These are phyloP conservation scores for Dioszegia aurantiaca DNA, from an alignment of 768 basidiomycete species.

Conservation along the genomic window DNA sequence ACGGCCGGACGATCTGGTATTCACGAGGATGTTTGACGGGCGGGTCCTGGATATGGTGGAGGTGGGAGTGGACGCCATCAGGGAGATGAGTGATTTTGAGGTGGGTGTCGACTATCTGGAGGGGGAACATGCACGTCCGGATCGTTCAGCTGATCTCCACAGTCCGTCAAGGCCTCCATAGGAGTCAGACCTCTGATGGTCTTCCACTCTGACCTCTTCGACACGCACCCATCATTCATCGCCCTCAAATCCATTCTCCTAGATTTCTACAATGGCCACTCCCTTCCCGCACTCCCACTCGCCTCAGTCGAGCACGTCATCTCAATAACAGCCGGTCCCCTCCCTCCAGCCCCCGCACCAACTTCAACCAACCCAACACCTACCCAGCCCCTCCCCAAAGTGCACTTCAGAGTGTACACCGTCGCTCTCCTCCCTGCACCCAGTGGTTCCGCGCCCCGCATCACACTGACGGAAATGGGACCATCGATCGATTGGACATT, in stretches of 20 bases:
- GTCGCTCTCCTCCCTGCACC: conserved; percentile 65
- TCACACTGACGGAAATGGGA: conserved; percentile 83
- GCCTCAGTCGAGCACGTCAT: conserved; percentile 49
- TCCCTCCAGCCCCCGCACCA: conserved; percentile 14
- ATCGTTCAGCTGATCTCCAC: too few species aligned
- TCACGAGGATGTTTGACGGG: conserved; percentile 81
- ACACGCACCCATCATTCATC: conserved; percentile 84
- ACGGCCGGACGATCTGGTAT: conserved; percentile 77
- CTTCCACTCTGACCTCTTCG: conserved; percentile 92
- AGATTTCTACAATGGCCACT: conserved; percentile 81
- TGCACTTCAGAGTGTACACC: conserved; percentile 87
- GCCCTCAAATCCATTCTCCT: conserved; percentile 90
- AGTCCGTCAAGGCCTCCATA: conserved; percentile 84
- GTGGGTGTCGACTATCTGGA: conserved; percentile 62
- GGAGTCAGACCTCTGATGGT: conserved; percentile 91
- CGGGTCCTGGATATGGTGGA: conserved; percentile 92
- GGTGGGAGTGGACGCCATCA: conserved; percentile 77
- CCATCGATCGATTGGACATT: conserved; percentile 80
- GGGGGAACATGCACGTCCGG: too few species aligned
- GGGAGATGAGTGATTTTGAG: conserved; percentile 77
- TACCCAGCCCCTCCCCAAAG: conserved; percentile 62
- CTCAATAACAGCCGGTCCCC: conserved; percentile 48
- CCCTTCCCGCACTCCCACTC: conserved; percentile 73
- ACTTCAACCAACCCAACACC: conserved; percentile 20
- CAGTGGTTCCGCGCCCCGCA: conserved; percentile 74